These are phyloP conservation scores for Pichia paraexigua DNA, from an alignment of 805 yeast species.

Conservation along the genomic window DNA sequence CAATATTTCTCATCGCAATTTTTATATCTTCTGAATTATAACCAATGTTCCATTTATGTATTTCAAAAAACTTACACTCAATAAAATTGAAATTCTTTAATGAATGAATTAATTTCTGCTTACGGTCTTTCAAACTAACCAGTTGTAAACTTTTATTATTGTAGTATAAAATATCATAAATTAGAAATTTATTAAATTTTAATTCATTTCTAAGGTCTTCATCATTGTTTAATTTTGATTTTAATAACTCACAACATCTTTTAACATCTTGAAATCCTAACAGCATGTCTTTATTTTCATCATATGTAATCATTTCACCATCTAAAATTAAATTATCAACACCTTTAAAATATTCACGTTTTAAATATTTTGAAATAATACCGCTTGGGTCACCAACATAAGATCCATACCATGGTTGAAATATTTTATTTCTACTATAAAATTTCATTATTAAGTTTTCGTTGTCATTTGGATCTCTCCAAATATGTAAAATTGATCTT, in stretches of 20 bases:
- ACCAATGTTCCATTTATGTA: constrained; percentile 34
- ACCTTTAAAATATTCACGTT: constrained; percentile 20
- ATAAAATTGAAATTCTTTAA: constrained; percentile 36
- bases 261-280: constrained; percentile 79
- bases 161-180: constrained; percentile 65
- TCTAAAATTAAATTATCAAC: constrained; percentile 48
- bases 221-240: neutral
- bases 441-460: constrained; percentile 51
- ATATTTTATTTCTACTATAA: constrained; percentile 64
- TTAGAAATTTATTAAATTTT: constrained; percentile 47
- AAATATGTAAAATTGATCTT: constrained; percentile 69
- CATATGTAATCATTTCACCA: constrained; percentile 93
- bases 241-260: constrained; percentile 23
- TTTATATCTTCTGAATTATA: constrained; percentile 39
- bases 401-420: constrained; percentile 45
- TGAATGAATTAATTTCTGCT: constrained; percentile 38
- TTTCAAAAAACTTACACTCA: constrained; percentile 42
- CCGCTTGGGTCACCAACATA: constrained; percentile 17
- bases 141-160: constrained; percentile 59
- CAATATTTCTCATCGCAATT: constrained; percentile 46
- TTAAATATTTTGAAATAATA: constrained; percentile 28
- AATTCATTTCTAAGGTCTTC: constrained; percentile 12
- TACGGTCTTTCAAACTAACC: constrained; percentile 48
- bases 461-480: constrained; percentile 30
- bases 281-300: constrained; percentile 38